These are phyloP conservation scores for Suhomyces bokatorum DNA, from an alignment of 1,139 yeast genomes.

Conservation along the genomic window DNA sequence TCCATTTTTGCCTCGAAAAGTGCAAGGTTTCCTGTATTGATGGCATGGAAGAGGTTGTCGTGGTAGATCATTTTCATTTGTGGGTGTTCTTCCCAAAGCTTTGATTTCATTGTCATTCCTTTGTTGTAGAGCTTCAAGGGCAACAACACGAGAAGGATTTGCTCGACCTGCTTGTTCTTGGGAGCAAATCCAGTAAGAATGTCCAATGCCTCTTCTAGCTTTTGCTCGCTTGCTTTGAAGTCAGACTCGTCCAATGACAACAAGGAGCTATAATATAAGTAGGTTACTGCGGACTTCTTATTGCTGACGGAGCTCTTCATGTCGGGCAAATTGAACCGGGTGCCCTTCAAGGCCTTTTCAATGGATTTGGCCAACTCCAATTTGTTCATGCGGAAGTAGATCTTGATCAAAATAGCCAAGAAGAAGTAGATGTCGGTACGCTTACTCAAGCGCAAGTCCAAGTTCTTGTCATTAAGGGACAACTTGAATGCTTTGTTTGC, in stretches of 20 bases:
- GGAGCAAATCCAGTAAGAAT: conserved; percentile 29
- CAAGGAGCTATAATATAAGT: conserved; percentile 65
- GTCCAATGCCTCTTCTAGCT: conserved; percentile 50
- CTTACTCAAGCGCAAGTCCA: conserved; percentile 51
- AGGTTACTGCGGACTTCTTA: conserved; percentile 57
- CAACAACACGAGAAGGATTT: conserved; percentile 50
- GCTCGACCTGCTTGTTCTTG: conserved; percentile 32
- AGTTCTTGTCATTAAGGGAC: conserved; percentile 76
- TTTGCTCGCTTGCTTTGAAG: conserved; percentile 48
- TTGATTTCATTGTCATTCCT: conserved; percentile 40
- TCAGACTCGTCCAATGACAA: conserved; percentile 64
- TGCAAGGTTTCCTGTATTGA: conserved; percentile 56
- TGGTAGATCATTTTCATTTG: conserved; percentile 45
- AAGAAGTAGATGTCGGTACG: conserved; percentile 71
- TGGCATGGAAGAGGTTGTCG: conserved; percentile 47
- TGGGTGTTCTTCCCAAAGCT: conserved; percentile 49
- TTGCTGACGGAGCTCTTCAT: conserved; percentile 50
- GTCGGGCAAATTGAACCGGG: conserved; percentile 47
- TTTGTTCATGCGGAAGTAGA: conserved; percentile 70
- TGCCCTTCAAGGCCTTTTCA: conserved; percentile 67
- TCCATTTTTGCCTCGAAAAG: conserved; percentile 48
- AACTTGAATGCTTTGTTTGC: conserved; percentile 74
- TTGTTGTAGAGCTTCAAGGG: conserved; percentile 53
- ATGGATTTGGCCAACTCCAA: conserved; percentile 77
- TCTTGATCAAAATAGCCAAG: conserved; percentile 67